Evolutionary conservation across 1,139 yeast genomes (phyloP).

Genomic region (Nakaseomyces nivariensis): DNA sequence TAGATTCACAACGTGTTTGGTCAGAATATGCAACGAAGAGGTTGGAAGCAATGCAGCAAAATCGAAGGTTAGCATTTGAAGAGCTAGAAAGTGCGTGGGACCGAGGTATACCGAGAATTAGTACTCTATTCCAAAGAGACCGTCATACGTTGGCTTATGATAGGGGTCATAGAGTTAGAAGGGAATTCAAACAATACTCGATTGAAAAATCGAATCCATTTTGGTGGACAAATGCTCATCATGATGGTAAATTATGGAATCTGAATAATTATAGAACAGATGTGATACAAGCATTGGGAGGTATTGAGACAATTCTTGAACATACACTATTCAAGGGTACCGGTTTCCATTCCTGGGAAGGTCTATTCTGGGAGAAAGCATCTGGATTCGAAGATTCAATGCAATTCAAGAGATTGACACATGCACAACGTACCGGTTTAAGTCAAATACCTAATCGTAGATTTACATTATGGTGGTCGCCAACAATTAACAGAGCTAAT

Average conservation of each 20-base stretch:
- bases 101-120: constrained; percentile 90
- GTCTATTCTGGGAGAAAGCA: constrained; percentile 95
- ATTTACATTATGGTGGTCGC: constrained; percentile 99
- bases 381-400: constrained; percentile 95
- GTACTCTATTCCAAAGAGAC: constrained; percentile 90
- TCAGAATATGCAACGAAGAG: constrained; percentile 90
- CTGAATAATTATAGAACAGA: constrained; percentile 88
- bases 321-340: constrained; percentile 95
- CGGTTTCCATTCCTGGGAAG: constrained; percentile 98
- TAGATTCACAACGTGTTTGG: constrained; percentile 96
- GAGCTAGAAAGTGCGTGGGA: constrained; percentile 95
- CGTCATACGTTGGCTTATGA: constrained; percentile 92
- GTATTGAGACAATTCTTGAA: constrained; percentile 90
- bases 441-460: constrained; percentile 97
- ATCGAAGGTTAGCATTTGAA: constrained; percentile 80
- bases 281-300: constrained; percentile 94
- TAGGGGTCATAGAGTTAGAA: constrained; percentile 81
- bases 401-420: constrained; percentile 88
- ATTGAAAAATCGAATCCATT: constrained; percentile 72
- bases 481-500: constrained; percentile 94
- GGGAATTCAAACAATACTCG: constrained; percentile 67
- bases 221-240: constrained; percentile 94
- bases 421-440: constrained; percentile 95
- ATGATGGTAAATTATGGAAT: constrained; percentile 95
- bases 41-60: constrained; percentile 77